Conservation (phyloP, 306 rosid genomes). For the Cicer chorassanicum region DNA sequence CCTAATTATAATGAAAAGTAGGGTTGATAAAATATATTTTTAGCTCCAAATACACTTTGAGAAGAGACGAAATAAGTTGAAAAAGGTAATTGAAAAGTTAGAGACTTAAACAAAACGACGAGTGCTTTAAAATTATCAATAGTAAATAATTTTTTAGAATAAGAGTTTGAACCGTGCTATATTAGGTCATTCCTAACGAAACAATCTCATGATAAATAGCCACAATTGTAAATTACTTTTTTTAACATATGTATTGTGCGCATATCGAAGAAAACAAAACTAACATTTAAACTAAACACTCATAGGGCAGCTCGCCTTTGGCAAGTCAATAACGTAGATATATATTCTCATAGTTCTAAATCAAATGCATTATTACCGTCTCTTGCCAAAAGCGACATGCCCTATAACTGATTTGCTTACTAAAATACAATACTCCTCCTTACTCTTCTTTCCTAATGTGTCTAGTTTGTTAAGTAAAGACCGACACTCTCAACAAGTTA, state of each 20-base stretch:
- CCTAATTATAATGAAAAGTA: too few species aligned
- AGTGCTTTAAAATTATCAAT: too few species aligned
- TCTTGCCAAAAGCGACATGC: slow-evolving; percentile 43
- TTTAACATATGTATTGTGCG: neutral
- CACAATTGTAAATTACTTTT: neutral
- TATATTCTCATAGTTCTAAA: neutral
- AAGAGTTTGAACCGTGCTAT: too few species aligned
- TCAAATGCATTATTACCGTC: neutral
- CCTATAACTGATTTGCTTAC: slow-evolving; percentile 43
- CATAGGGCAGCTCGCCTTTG: slow-evolving; percentile 52
- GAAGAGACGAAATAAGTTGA: too few species aligned
- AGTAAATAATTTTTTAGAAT: too few species aligned
- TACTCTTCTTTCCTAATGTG: neutral
- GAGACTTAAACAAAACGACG: too few species aligned
- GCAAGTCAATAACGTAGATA: slow-evolving; percentile 18
- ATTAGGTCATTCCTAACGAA: too few species aligned
- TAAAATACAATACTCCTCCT: slow-evolving; percentile 4
- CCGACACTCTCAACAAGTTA: slow-evolving; percentile 10
- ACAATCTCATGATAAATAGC: too few species aligned
- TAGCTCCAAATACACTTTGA: too few species aligned
- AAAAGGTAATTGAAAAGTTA: too few species aligned
- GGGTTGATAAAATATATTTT: too few species aligned
- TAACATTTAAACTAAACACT: slow-evolving; percentile 41
- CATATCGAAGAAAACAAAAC: neutral
- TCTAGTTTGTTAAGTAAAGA: slow-evolving; percentile 25